Evolutionary conservation across 2,329 filamentous ascomycete species (phyloP).

Genomic region (Penicillium digitatum): DNA sequence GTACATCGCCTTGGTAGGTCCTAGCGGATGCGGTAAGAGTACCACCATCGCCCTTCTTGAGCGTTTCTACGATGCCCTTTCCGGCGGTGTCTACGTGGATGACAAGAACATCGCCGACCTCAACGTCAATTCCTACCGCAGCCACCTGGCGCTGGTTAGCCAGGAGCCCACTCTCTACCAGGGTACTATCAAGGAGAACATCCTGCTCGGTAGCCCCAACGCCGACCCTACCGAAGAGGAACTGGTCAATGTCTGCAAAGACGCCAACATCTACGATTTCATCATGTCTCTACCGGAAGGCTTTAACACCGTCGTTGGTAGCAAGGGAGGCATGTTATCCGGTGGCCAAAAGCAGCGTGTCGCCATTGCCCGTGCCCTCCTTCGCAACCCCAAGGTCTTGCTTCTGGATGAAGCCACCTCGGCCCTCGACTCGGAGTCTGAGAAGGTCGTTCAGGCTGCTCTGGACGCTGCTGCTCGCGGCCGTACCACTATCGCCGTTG

Average conservation of each 20-base stretch:
- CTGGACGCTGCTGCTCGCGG: slow-evolving; percentile 78
- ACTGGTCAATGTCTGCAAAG: slow-evolving; percentile 74
- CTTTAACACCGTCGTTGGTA: slow-evolving; percentile 79
- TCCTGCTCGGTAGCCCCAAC: slow-evolving; percentile 69
- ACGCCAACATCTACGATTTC: slow-evolving; percentile 91
- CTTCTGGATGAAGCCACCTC: slow-evolving; percentile 73
- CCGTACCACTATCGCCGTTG: slow-evolving; percentile 88
- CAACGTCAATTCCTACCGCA: slow-evolving; percentile 82
- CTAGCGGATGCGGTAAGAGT: slow-evolving; percentile 88
- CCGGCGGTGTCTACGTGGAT: slow-evolving; percentile 76
- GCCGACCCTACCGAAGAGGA: slow-evolving; percentile 67
- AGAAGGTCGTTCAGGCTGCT: slow-evolving; percentile 61
- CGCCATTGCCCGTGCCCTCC: slow-evolving; percentile 83
- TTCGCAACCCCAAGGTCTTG: slow-evolving; percentile 85
- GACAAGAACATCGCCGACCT: slow-evolving; percentile 74
- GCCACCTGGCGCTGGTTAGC: slow-evolving; percentile 77
- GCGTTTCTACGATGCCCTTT: slow-evolving; percentile 86
- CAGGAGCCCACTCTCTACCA: slow-evolving; percentile 95
- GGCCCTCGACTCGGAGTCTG: slow-evolving; percentile 49
- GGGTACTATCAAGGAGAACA: slow-evolving; percentile 85
- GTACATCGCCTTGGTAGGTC: slow-evolving; percentile 75
- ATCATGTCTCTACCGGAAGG: slow-evolving; percentile 81
- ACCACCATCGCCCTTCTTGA: slow-evolving; percentile 90
- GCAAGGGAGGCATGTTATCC: slow-evolving; percentile 77
- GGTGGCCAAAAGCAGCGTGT: slow-evolving; percentile 95